Evolutionary conservation across 441 rosid genomes (phyloP).

Genomic region (Gossypium trilobum): DNA sequence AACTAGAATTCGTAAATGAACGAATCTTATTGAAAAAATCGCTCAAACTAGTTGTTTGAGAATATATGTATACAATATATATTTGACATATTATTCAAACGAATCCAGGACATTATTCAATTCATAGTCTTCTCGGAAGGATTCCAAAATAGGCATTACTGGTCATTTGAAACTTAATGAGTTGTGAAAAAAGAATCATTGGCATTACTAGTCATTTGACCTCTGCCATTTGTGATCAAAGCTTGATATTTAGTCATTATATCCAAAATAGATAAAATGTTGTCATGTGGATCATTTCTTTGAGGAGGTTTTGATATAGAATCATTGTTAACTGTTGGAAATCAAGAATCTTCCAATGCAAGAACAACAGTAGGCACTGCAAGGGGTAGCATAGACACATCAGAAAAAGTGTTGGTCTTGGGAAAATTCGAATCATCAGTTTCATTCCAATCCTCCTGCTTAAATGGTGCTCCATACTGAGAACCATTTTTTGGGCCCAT

Average conservation of each 20-base stretch:
- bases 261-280: neutral
- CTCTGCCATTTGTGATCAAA: neutral
- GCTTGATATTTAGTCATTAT: neutral
- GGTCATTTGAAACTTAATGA: neutral
- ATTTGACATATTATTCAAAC: neutral
- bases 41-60: neutral
- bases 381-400: neutral
- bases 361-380: neutral
- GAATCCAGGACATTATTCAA: neutral
- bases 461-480: conserved; percentile 73
- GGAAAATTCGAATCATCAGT: conserved; percentile 20
- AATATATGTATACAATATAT: too few species aligned
- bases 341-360: too few species aligned
- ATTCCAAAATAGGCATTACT: conserved; percentile 19
- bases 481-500: conserved; percentile 76
- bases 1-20: too few species aligned
- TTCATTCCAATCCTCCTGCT: conserved; percentile 71
- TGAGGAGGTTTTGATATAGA: neutral
- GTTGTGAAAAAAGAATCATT: neutral
- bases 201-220: neutral
- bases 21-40: too few species aligned
- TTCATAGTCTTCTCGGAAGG: conserved; percentile 5
- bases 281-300: neutral
- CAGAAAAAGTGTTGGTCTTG: neutral
- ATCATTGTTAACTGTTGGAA: too few species aligned